Percentiles rank a stretch among this genome's conserved stretches.
Conservation (phyloP, 768 basidiomycete genomes). For the Termitomyces heimii region DNA sequence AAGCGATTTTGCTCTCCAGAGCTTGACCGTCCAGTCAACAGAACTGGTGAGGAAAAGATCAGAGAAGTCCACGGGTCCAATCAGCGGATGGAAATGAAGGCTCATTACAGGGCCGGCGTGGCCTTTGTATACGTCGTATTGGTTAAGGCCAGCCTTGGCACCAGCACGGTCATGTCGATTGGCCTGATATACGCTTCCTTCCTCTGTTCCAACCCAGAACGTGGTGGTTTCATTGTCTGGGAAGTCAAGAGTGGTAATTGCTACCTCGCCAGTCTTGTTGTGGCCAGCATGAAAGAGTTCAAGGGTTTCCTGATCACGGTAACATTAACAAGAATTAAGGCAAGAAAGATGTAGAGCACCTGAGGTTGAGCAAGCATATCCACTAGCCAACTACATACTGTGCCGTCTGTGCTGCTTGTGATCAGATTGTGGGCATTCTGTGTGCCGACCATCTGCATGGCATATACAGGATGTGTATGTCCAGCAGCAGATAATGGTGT, state of each 20-base stretch:
- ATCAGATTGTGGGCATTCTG: constrained; percentile 98
- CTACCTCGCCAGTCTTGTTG: constrained; percentile 95
- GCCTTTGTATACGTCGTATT: constrained; percentile 87
- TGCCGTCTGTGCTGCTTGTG: constrained; percentile 94
- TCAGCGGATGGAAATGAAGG: constrained; percentile 88
- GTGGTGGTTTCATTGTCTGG: constrained; percentile 95
- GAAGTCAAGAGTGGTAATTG: constrained; percentile 91
- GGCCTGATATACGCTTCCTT: constrained; percentile 95
- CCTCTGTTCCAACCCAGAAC: constrained; percentile 98
- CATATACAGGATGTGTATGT: constrained; percentile 98
- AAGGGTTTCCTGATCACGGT: constrained; percentile 71
- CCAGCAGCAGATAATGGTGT: constrained; percentile 94
- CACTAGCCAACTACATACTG: constrained; percentile 95
- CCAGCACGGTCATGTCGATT: constrained; percentile 97
- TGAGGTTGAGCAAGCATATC: constrained; percentile 99
- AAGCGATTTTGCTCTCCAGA: constrained; percentile 83
- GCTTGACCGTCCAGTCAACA: constrained; percentile 97
- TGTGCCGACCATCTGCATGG: constrained; percentile 97
- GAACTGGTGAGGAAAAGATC: constrained; percentile 91
- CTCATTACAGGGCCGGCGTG: constrained; percentile 94
- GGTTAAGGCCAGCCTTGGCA: constrained; percentile 92
- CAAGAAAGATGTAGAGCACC: constrained; percentile 32
- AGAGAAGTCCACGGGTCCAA: constrained; percentile 90
- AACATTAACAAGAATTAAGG: not conserved
- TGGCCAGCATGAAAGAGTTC: constrained; percentile 86